Evolutionary conservation across 176 grass and related monocot species (phyloP), one percentile per base, ranked within the genome.

Genomic region (Musa troglodytarum): DNA sequence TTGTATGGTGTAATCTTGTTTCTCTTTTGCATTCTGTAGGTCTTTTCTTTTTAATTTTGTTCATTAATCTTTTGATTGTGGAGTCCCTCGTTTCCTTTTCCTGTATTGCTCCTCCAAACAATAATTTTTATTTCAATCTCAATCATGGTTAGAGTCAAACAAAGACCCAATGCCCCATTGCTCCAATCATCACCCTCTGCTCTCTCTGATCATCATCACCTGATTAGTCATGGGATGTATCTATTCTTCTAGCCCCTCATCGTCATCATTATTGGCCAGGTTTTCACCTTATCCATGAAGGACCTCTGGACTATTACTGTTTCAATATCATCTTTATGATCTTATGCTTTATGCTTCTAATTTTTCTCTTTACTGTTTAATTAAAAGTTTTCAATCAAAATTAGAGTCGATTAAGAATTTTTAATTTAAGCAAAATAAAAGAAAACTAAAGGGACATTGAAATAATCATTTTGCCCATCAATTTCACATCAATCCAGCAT

Each of bases 161-260:
- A 2, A 56, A 56, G 10, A 1, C 11, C 74, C 50, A 10, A 61
- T 67, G 16, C 69, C 25, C 10, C 54, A 25, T 11, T 29, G 17
- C 57, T 82, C 54, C 8, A 34, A 63, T 76, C 85, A 71, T 79
- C 71, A 65, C 86, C 76, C 49, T 50, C 85, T 3, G 62, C 63
- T 3, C 70, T 95, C 53, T 88, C 83, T 19, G 83, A 87, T 54
- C 92, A 96, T 87, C 89, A 84, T 69, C 84, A 89, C 89, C 82
- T 96, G 34, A 96, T 92, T 76, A 89, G 86, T 75, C 89, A 89
- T 77, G 84, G 84, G 63, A 88, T 91, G 83, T 96, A 88, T 83
- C 88, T 96, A 2, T 81, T 96, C n/a, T 85, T 96, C 0, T 82
- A 78, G 9, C 88, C 92, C 0, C 75, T 91, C 20, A 82, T 88